Conservation (phyloP, 2,329 filamentous ascomycete genomes). For the Arachnopeziza araneosa region DNA sequence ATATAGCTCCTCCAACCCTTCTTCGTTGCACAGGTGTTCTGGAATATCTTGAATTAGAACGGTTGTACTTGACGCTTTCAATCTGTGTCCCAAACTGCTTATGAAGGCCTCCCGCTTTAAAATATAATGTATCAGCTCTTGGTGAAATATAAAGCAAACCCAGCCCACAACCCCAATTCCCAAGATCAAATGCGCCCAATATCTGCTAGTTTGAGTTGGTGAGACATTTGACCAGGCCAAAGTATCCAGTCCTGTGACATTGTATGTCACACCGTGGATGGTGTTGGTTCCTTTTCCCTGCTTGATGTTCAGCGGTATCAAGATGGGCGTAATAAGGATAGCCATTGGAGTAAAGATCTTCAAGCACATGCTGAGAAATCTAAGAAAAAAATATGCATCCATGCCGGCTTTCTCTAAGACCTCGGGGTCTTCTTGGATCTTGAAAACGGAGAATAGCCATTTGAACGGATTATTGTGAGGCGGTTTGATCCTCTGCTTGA, state of each 20-base stretch:
- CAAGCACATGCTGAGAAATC: conserved; percentile 24
- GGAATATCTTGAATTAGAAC: conserved; percentile 32
- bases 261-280: conserved; percentile 20
- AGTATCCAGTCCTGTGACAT: conserved; percentile 28
- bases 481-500: conserved; percentile 25
- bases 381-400: conserved; percentile 29
- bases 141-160: conserved; percentile 28
- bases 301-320: conserved; percentile 29
- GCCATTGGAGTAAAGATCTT: conserved; percentile 29
- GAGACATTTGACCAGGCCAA: conserved; percentile 30
- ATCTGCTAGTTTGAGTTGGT: conserved; percentile 24
- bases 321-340: conserved; percentile 25
- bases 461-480: conserved; percentile 25
- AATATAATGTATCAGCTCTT: conserved; percentile 29
- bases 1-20: conserved; percentile 27
- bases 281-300: conserved; percentile 21
- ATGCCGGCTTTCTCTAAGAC: conserved; percentile 22
- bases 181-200: conserved; percentile 30
- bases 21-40: conserved; percentile 22
- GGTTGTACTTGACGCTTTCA: conserved; percentile 28
- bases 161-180: conserved; percentile 26
- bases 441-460: conserved; percentile 26
- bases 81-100: conserved; percentile 23
- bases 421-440: conserved; percentile 21
- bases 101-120: conserved; percentile 28